These are phyloP conservation scores for Coemansia linderi DNA, from an alignment of 371 early-diverging fungal genomes.

Conservation along the genomic window DNA sequence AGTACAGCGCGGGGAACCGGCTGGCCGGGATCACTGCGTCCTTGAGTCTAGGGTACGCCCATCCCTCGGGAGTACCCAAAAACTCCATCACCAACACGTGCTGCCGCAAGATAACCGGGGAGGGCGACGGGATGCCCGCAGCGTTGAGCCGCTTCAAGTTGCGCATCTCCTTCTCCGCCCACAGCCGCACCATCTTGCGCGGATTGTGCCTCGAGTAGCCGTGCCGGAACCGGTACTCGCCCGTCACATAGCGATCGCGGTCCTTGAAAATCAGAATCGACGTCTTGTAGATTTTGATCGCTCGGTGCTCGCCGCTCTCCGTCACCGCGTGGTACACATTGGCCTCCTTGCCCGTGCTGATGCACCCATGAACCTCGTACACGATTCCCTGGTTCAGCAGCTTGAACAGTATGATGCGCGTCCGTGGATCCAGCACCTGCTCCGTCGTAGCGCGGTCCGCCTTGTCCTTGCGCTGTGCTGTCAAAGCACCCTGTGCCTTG, in stretches of 20 bases:
- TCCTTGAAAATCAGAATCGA: slow-evolving; percentile 98
- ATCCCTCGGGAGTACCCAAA: slow-evolving; percentile 89
- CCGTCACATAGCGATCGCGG: slow-evolving; percentile 97
- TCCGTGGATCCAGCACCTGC: slow-evolving; percentile 97
- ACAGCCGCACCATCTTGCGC: slow-evolving; percentile 98
- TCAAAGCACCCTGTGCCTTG: slow-evolving; percentile 73
- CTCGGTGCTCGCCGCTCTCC: slow-evolving; percentile 80
- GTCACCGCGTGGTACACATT: slow-evolving; percentile 97
- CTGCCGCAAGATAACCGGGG: slow-evolving; percentile 90
- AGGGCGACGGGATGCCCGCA: slow-evolving; percentile 94
- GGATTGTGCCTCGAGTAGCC: slow-evolving; percentile 97
- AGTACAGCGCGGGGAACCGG: slow-evolving; percentile 78
- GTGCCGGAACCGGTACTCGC: slow-evolving; percentile 96
- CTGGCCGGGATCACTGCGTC: slow-evolving; percentile 82
- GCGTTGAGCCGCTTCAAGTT: slow-evolving; percentile 92
- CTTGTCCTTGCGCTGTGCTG: slow-evolving; percentile 73
- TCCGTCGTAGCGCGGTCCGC: slow-evolving; percentile 97
- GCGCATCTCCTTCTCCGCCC: slow-evolving; percentile 99
- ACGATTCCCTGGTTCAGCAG: slow-evolving; percentile 89
- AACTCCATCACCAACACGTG: slow-evolving; percentile 98
- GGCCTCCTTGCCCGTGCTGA: slow-evolving; percentile 99
- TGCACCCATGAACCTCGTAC: slow-evolving; percentile 94
- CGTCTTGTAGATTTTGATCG: slow-evolving; percentile 99
- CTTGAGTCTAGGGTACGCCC: slow-evolving; percentile 95
- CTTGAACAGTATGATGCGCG: slow-evolving; percentile 95